Conservation (phyloP, 2,329 filamentous ascomycete genomes). For the Tolypocladium paradoxum region DNA sequence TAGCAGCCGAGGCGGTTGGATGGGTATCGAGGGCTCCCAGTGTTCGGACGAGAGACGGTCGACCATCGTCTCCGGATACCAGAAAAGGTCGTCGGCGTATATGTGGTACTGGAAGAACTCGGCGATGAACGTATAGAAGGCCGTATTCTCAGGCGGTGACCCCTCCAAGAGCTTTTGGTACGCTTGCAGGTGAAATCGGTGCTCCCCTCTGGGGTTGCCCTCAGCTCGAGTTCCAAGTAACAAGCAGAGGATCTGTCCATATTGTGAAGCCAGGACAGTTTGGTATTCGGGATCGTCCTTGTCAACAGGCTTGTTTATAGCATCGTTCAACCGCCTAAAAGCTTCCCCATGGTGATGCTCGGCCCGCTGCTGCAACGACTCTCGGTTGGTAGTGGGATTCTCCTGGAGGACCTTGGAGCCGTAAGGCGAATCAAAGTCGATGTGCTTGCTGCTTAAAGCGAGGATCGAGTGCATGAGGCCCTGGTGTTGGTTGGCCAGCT, state of each 20-base stretch:
- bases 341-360: slow-evolving; percentile 46
- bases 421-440: slow-evolving; percentile 48
- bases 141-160: slow-evolving; percentile 50
- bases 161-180: slow-evolving; percentile 62
- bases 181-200: slow-evolving; percentile 67
- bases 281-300: slow-evolving; percentile 32
- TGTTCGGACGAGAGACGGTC: slow-evolving; percentile 30
- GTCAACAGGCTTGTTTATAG: slow-evolving; percentile 30
- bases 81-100: slow-evolving; percentile 51
- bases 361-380: slow-evolving; percentile 38
- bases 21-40: slow-evolving; percentile 29
- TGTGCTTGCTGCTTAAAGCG: slow-evolving; percentile 70
- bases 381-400: slow-evolving; percentile 33
- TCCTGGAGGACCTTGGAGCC: slow-evolving; percentile 40
- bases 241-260: slow-evolving; percentile 53
- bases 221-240: slow-evolving; percentile 47
- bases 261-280: slow-evolving; percentile 41
- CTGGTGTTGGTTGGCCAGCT: slow-evolving; percentile 67
- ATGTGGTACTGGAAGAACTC: slow-evolving; percentile 83
- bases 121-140: slow-evolving; percentile 53
- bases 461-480: slow-evolving; percentile 87
- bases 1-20: slow-evolving; percentile 49
- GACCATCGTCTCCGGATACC: slow-evolving; percentile 28
- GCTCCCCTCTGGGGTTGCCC: slow-evolving; percentile 51
- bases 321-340: slow-evolving; percentile 38